A percentile compares a stretch with the other conserved stretches of the same genome.
Conservation (phyloP, 306 rosid genomes). For the Lupinus albus region DNA sequence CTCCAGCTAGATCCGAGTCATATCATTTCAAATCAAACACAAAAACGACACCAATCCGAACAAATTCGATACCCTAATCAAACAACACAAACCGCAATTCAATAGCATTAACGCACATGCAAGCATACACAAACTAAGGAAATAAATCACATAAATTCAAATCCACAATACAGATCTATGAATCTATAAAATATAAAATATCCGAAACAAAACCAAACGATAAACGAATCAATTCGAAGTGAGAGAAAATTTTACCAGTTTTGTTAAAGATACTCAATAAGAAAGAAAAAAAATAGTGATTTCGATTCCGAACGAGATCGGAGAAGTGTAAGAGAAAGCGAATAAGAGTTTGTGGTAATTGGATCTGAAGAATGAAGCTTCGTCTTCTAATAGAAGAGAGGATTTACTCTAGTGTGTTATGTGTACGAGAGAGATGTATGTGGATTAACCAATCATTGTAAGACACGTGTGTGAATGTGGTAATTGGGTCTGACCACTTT, state of each 20-base stretch:
- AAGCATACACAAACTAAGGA: not conserved
- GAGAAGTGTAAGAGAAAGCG: not conserved
- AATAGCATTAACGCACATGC: not conserved
- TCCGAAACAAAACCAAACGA: not conserved
- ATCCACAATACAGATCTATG: constrained; percentile 5
- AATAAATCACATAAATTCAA: not conserved
- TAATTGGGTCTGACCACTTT: constrained; percentile 35
- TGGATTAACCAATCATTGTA: not conserved
- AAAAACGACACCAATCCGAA: too few relatives aligned
- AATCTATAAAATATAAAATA: not conserved
- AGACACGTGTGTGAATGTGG: not conserved
- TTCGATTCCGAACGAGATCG: not conserved
- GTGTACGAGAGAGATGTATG: constrained; percentile 8
- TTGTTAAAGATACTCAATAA: not conserved
- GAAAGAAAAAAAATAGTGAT: too few relatives aligned
- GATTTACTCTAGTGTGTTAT: too few relatives aligned
- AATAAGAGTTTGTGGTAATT: not conserved
- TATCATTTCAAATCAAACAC: not conserved
- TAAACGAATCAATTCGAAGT: not conserved
- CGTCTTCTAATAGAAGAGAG: not conserved
- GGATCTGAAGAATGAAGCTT: constrained; percentile 19
- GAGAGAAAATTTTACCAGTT: constrained; percentile 29
- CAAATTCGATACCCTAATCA: too few relatives aligned
- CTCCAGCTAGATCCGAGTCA: constrained; percentile 9
- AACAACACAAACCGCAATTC: not conserved